phyloP scores from a whole-genome alignment of 2,329 filamentous ascomycete species.

The Sclerotinia spermophila region DNA sequence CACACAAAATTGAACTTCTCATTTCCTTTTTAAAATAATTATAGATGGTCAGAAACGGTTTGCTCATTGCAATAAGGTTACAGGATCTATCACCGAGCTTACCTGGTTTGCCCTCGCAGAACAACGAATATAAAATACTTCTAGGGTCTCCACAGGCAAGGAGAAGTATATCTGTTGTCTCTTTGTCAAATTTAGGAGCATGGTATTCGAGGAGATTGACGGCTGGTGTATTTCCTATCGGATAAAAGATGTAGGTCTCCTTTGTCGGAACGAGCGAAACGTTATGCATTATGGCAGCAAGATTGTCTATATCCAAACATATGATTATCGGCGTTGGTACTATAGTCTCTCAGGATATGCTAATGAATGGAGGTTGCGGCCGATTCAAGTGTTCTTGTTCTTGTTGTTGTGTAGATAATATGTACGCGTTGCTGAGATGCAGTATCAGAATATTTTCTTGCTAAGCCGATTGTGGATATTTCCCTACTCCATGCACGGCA shows the following conservation, averaged over 20 bases:
- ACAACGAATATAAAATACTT: slow-evolving; percentile 18
- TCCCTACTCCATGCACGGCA: neutral
- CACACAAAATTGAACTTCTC: neutral
- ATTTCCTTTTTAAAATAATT: neutral
- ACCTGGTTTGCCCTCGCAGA: slow-evolving; percentile 17
- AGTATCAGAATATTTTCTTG: neutral
- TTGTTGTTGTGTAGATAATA: neutral
- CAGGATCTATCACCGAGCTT: neutral
- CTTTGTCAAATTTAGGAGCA: neutral
- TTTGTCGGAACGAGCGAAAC: neutral
- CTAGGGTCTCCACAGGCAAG: slow-evolving; percentile 17
- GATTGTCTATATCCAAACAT: neutral
- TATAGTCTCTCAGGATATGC: neutral
- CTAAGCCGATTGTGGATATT: neutral
- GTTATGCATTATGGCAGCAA: slow-evolving; percentile 1
- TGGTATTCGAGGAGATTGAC: slow-evolving; percentile 6
- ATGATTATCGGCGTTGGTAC: neutral
- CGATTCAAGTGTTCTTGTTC: neutral
- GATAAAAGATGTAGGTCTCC: neutral
- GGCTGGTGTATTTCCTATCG: neutral
- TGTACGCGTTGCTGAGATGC: neutral
- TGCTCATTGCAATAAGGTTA: neutral
- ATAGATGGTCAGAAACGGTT: neutral
- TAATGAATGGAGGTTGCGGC: neutral
- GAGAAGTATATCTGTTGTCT: slow-evolving; percentile 1